Evolutionary conservation across 495 filamentous ascomycete species (phyloP).

Genomic region (Aspergillus steynii): DNA sequence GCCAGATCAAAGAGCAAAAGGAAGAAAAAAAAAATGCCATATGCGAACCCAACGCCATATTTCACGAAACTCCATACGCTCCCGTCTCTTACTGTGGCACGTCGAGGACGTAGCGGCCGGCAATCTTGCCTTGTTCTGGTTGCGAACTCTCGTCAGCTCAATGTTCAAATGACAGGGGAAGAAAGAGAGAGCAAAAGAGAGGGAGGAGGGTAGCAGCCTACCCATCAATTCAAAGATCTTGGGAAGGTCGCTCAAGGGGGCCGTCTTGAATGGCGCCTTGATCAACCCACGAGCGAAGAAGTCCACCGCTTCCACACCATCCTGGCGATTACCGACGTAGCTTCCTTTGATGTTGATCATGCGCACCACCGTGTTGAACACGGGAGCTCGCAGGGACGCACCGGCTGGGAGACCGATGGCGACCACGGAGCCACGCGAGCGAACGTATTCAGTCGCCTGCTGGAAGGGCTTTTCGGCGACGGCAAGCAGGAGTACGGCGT

Average conservation of each 20-base stretch:
- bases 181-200: conserved; percentile 1
- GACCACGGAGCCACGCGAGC: conserved; percentile 74
- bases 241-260: conserved; percentile 73
- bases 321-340: conserved; percentile 88
- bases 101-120: conserved; percentile 86
- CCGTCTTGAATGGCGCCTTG: conserved; percentile 81
- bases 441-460: conserved; percentile 84
- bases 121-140: conserved; percentile 69
- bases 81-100: conserved; percentile 46
- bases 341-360: conserved; percentile 93
- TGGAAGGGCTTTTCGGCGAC: conserved; percentile 90
- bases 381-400: conserved; percentile 76
- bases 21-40: not conserved
- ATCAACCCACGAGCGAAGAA: conserved; percentile 84
- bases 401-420: conserved; percentile 82
- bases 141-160: conserved; percentile 5
- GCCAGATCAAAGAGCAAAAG: not conserved
- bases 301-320: conserved; percentile 81
- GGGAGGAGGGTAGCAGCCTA: conserved; percentile 22
- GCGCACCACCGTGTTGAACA: conserved; percentile 80
- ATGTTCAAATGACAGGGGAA: not conserved
- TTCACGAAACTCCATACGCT: not conserved
- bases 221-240: conserved; percentile 75
- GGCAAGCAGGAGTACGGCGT: conserved; percentile 84
- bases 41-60: not conserved